Conservation (phyloP, 1,284 basidiomycete genomes). For the Abortiporus biennis region DNA sequence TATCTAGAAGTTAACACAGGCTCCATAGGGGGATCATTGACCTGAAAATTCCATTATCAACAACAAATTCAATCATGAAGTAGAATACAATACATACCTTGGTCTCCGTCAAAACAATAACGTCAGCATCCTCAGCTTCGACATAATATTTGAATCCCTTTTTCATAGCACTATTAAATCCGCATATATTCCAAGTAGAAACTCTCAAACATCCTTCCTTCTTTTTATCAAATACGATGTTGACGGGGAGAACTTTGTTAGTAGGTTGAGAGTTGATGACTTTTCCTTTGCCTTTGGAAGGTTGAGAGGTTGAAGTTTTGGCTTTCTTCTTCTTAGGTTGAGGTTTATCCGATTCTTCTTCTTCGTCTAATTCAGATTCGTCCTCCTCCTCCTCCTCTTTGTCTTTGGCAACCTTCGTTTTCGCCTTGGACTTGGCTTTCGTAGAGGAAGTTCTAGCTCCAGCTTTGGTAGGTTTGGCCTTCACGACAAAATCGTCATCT, state of each 20-base stretch:
- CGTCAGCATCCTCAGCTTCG: slow-evolving; percentile 78
- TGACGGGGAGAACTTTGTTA: slow-evolving; percentile 66
- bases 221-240: slow-evolving; percentile 53
- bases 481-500: too few relatives aligned
- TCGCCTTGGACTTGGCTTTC: neutral
- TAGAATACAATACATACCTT: slow-evolving; percentile 50
- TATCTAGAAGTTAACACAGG: slow-evolving; percentile 50
- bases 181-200: slow-evolving; percentile 72
- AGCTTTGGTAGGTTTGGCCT: too few relatives aligned
- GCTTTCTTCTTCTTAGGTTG: too few relatives aligned
- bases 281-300: slow-evolving; percentile 19
- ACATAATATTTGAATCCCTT: slow-evolving; percentile 81
- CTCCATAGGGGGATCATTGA: slow-evolving; percentile 61
- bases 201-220: slow-evolving; percentile 46
- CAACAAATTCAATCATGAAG: too few relatives aligned
- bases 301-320: too few relatives aligned
- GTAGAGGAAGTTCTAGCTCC: neutral
- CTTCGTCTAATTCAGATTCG: too few relatives aligned
- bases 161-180: slow-evolving; percentile 61
- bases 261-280: slow-evolving; percentile 45
- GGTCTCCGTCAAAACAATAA: slow-evolving; percentile 77
- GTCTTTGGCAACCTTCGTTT: too few relatives aligned
- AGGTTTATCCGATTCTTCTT: too few relatives aligned
- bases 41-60: too few relatives aligned
- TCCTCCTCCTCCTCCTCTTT: too few relatives aligned